Evolutionary conservation across 1,284 basidiomycete genomes (phyloP).

Genomic region (Ceratobasidium sp.): DNA sequence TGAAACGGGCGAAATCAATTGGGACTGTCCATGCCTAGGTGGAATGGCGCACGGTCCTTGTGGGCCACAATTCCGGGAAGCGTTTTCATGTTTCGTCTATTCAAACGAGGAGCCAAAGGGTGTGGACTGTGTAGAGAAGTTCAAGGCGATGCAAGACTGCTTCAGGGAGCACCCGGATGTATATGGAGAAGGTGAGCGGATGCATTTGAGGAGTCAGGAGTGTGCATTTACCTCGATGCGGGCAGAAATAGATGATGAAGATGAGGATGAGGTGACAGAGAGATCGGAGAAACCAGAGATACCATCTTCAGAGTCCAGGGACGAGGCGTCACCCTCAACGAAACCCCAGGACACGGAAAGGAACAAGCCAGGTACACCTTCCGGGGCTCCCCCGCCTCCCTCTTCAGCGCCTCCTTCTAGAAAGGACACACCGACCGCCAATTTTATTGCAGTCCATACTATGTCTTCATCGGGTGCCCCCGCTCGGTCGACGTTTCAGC

Average conservation of each 20-base stretch:
- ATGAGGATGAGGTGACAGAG: not conserved
- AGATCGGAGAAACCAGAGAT: not conserved
- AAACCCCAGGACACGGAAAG: not conserved
- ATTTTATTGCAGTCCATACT: constrained; percentile 64
- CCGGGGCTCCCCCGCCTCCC: constrained; percentile 5
- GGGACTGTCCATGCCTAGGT: constrained; percentile 97
- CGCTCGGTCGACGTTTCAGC: constrained; percentile 70
- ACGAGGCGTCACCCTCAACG: not conserved
- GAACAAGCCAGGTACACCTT: not conserved
- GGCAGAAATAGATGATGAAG: constrained; percentile 32
- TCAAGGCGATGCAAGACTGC: constrained; percentile 98
- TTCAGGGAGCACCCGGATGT: constrained; percentile 96
- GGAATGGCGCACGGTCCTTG: constrained; percentile 99
- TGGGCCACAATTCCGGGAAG: constrained; percentile 91
- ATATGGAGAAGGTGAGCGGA: constrained; percentile 84
- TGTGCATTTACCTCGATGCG: constrained; percentile 7
- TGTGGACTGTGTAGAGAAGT: constrained; percentile 97
- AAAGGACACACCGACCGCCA: not conserved
- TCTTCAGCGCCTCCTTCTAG: not conserved
- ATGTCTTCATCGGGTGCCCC: constrained; percentile 82
- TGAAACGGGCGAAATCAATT: constrained; percentile 97
- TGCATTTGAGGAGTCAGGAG: not conserved
- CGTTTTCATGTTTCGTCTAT: constrained; percentile 97
- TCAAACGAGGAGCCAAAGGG: constrained; percentile 97
- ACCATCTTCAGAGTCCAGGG: not conserved